phyloP scores from a whole-genome alignment of 2,329 filamentous ascomycete genomes.

The Blumeriella jaapii region DNA sequence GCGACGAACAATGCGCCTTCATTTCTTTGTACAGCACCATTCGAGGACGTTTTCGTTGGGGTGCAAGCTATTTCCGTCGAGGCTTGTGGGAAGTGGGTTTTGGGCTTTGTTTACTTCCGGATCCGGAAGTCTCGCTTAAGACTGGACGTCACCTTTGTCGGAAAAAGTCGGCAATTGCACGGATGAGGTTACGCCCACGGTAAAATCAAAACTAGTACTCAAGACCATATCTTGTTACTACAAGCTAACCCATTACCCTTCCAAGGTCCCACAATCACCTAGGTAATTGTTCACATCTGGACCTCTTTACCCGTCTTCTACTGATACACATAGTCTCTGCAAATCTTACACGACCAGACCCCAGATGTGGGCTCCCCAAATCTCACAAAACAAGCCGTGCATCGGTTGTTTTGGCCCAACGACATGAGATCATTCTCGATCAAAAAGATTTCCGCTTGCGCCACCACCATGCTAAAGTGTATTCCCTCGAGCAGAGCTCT shows the following conservation, averaged over 20 bases:
- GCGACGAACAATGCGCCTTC: background rate
- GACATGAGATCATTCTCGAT: background rate
- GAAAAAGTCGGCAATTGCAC: too few relatives aligned
- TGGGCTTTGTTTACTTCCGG: too few relatives aligned
- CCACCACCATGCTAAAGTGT: too few relatives aligned
- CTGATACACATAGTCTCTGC: conserved; percentile 1
- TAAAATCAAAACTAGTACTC: too few relatives aligned
- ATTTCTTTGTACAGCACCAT: background rate
- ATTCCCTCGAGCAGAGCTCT: background rate
- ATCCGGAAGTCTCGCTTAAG: too few relatives aligned
- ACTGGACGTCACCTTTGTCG: too few relatives aligned
- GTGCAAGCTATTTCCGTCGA: background rate
- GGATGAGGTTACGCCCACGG: too few relatives aligned
- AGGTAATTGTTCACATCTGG: background rate
- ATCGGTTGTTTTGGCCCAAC: background rate
- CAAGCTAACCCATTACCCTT: too few relatives aligned
- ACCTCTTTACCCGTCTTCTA: too few relatives aligned
- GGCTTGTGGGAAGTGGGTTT: too few relatives aligned
- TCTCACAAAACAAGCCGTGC: background rate
- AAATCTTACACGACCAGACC: conserved; percentile 1
- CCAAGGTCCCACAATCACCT: too few relatives aligned
- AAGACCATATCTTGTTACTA: too few relatives aligned
- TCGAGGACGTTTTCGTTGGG: background rate
- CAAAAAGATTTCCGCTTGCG: background rate
- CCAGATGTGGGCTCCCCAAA: background rate